Base-by-base conservation (phyloP, 1,139 yeast genomes). In the Saccharomyces hybrid region DNA sequence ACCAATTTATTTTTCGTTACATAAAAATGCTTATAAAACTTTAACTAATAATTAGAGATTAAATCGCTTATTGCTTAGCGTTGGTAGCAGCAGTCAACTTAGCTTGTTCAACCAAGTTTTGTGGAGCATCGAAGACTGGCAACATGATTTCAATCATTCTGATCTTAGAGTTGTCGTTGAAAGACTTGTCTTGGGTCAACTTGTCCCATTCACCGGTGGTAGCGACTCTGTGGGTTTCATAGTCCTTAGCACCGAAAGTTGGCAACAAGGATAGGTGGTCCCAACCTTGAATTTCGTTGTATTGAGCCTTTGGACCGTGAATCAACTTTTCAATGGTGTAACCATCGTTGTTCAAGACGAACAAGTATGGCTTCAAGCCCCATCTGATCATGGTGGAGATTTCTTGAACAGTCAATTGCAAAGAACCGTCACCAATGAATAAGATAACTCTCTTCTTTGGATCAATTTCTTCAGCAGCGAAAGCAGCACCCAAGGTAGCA, bases 391-490 rank as follows among this genome's bases (percentile, higher is more conserved):
- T 83, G 63, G 95, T 85, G 61, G 91, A 84, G 70, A 88, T 85
- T 69, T 88, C 95, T 74, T 88, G 95, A 34, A 85, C 91, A 3
- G 96, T 87, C 72, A 88, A 78, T 74, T 88, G 96, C 69, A 88
- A 78, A 28, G 96, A 88, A 69, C 96, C 96, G 71, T 88, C 96
- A 73, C 96, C 96, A 57, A 87, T 86, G 72, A 88, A 88, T 64
- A 88, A 75, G 61, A 87, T 79, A 57, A 86, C 95, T 76, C 96
- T 81, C 71, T 81, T 83, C 60, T 72, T 70, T 52, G 84, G 82
- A 67, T 84, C 84, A 52, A 84, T 66, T 71, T 88, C 96, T 66
- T 82, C 82, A 58, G 90, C 87, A 26, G 95, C 96, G 77, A 86
- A 80, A 38, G 85, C 84, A 31, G 96, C 96, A 72, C 96, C 96